Base-by-base conservation (phyloP, 176 grass and related monocot genomes). In the Phoenix roebelenii region DNA sequence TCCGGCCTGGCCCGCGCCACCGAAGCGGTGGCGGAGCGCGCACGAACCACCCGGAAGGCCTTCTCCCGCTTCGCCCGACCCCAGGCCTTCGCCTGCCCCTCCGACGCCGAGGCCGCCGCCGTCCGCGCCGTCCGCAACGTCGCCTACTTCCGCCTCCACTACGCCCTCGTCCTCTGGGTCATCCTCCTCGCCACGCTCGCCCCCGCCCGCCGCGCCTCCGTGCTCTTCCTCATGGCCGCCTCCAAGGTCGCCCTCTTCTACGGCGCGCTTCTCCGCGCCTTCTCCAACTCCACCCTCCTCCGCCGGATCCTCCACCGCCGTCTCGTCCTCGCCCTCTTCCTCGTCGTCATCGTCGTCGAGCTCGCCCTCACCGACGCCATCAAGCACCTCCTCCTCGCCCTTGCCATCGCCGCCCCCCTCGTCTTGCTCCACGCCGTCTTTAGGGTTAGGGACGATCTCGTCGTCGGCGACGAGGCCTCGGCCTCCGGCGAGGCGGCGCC, bases 151-250 rank as follows among this genome's bases (percentile, higher is more conserved):
- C 79, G 74, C 4, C 52, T 89, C 73, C 86, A 95, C 54, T 95
- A 95, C 70, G 79, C 77, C 3, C 63, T 51, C 24, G 54, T 95
- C 29, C 63, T 86, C 51, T 95, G 90, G 90, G 69, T 55, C 54
- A 69, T 95, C 55, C 82, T 89, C 51, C 82, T 90, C 0, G 79
- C 70, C 0, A 87, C 83, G 14, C 82, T 95, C 18, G 76, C 68
- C 16, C 77, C 86, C 30, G 77, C 66, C 30, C 90, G 83, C 59
- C 52, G 86, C 7, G 71, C 74, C 0, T 87, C 90, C 23, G 75
- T 90, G 68, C 60, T 95, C 49, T 89, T 95, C 66, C 85, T 95
- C 74, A 90, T 90, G 90, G 86, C 86, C 23, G 74, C 80, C 1
- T 79, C 86, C 19, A 95, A 95, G 80, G 80, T 66, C 23, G 80